phyloP scores from a whole-genome alignment of 164 flowering plant species.

The Umbellularia californica region DNA sequence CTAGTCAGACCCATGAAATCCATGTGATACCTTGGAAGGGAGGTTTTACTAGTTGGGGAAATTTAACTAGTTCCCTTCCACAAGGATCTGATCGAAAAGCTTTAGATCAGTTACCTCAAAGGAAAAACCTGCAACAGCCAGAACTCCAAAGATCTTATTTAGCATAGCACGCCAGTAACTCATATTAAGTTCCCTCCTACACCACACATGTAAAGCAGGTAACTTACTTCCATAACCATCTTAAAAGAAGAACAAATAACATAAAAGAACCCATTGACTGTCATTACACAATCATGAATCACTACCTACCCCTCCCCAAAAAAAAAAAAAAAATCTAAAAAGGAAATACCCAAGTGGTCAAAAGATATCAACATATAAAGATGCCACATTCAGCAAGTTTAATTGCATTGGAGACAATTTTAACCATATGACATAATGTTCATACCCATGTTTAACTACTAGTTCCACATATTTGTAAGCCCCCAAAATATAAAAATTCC shows the following conservation, averaged over 20 bases:
- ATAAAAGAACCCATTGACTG: not conserved
- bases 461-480: no score
- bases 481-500: no score
- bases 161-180: conserved; percentile 44
- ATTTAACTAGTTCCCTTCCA: conserved; percentile 10
- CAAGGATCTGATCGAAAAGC: conserved; percentile 31
- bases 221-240: conserved; percentile 19
- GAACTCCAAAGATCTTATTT: conserved; percentile 47
- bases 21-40: conserved; percentile 7
- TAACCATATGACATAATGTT: no score
- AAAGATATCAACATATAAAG: no score
- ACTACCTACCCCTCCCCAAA: not conserved
- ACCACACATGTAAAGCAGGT: conserved; percentile 46
- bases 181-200: conserved; percentile 38
- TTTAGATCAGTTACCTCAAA: conserved; percentile 56
- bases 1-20: conserved; percentile 10
- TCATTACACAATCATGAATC: not conserved
- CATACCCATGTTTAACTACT: no score
- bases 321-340: no score
- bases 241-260: conserved; percentile 1
- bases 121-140: conserved; percentile 54
- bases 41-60: not conserved
- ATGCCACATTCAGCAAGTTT: not conserved
- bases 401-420: no score
- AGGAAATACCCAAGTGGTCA: no score